A percentile compares a stretch with the other conserved stretches of the same genome.
Conservation (phyloP, 768 basidiomycete species). For the Cystofilobasidium macerans region DNA sequence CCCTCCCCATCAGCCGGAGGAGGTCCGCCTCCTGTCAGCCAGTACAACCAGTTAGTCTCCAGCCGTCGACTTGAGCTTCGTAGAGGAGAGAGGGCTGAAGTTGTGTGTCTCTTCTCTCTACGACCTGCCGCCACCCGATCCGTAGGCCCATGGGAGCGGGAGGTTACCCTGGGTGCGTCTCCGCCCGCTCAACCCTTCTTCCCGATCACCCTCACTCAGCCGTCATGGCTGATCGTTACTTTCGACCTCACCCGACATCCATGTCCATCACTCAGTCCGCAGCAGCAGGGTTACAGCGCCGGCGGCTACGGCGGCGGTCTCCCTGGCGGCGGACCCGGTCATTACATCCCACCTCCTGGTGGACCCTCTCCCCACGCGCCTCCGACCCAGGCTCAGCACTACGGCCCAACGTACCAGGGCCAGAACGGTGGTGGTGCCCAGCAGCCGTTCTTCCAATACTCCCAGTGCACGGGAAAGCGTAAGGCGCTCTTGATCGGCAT, state of each 20-base stretch:
- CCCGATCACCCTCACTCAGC: too few species aligned
- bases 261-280: background rate
- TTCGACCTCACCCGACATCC: too few species aligned
- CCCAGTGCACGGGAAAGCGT: slow-evolving; percentile 73
- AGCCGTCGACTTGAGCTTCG: slow-evolving; percentile 1
- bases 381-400: slow-evolving; percentile 48
- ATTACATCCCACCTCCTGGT: slow-evolving; percentile 13
- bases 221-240: too few species aligned
- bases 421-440: slow-evolving; percentile 37
- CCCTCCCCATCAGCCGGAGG: background rate
- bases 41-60: background rate
- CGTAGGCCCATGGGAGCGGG: too few species aligned
- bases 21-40: background rate
- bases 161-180: too few species aligned
- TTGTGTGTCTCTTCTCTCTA: too few species aligned
- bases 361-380: slow-evolving; percentile 10
- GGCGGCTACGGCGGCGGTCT: background rate
- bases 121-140: too few species aligned
- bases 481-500: slow-evolving; percentile 72
- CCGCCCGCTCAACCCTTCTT: slow-evolving; percentile 1
- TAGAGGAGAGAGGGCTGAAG: background rate
- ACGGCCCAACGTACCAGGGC: slow-evolving; percentile 49
- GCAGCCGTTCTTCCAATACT: slow-evolving; percentile 70
- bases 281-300: background rate
- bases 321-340: slow-evolving; percentile 3